Conservation (phyloP, 106 monocot species). For the Apostasia ramifera region DNA sequence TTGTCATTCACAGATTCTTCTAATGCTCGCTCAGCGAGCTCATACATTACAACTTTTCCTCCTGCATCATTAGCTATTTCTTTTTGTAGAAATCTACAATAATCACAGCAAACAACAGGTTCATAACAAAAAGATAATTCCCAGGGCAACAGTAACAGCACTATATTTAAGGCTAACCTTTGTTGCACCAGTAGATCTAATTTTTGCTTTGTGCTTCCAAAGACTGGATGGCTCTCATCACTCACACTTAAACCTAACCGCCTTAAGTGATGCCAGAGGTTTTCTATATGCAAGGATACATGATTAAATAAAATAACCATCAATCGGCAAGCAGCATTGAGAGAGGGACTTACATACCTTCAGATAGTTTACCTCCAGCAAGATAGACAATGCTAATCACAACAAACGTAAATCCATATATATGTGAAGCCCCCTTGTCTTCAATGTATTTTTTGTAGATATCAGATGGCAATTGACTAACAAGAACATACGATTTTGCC, state of each 20-base stretch:
- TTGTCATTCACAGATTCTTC: slow-evolving; percentile 51
- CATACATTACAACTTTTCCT: slow-evolving; percentile 71
- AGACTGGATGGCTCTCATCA: slow-evolving; percentile 63
- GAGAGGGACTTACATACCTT: slow-evolving; percentile 38
- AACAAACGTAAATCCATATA: slow-evolving; percentile 71
- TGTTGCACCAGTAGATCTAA: slow-evolving; percentile 82
- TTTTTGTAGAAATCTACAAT: slow-evolving; percentile 72
- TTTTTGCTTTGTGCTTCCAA: slow-evolving; percentile 72
- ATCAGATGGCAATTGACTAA: slow-evolving; percentile 56
- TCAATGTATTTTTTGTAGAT: slow-evolving; percentile 58
- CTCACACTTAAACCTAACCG: slow-evolving; percentile 72
- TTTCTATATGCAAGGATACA: slow-evolving; percentile 35
- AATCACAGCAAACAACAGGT: background rate
- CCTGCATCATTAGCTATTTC: slow-evolving; percentile 69
- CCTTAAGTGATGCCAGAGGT: slow-evolving; percentile 84
- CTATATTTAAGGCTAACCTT: slow-evolving; percentile 38
- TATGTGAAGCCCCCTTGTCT: slow-evolving; percentile 57
- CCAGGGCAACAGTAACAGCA: background rate
- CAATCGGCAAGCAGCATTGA: background rate
- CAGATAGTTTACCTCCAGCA: slow-evolving; percentile 77
- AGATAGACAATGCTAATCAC: slow-evolving; percentile 76
- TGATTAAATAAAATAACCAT: background rate
- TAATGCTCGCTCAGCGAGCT: slow-evolving; percentile 87
- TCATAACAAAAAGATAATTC: background rate
- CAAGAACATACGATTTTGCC: slow-evolving; percentile 63